phyloP scores from a whole-genome alignment of 768 basidiomycete genomes.

The Leucosporidium scottii region DNA sequence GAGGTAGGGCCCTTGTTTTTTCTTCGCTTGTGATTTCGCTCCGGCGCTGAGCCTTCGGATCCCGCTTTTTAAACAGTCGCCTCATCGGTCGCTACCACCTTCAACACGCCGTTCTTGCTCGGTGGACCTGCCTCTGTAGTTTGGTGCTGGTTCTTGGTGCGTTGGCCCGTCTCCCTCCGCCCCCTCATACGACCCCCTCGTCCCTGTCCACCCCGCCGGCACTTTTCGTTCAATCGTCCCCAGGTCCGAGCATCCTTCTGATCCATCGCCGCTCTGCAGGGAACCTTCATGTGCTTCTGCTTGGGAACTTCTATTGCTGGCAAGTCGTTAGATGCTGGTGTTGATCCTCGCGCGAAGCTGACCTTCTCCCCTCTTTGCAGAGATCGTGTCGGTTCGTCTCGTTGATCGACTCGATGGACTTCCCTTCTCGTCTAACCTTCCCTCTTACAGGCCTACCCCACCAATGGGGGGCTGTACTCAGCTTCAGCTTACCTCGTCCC shows the following conservation, averaged over 20 bases:
- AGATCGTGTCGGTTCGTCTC: slow-evolving; percentile 41
- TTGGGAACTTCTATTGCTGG: slow-evolving; percentile 32
- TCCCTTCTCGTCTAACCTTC: no score
- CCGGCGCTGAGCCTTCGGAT: no score
- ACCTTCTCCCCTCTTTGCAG: no score
- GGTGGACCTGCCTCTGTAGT: slow-evolving; percentile 45
- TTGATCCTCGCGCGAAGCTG: no score
- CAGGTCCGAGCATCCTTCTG: no score
- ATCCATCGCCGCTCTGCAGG: neutral
- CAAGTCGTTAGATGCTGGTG: no score
- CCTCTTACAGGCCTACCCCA: slow-evolving; percentile 42
- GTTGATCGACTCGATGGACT: no score
- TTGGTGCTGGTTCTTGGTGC: slow-evolving; percentile 45
- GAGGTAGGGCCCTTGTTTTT: neutral
- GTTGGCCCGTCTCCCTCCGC: slow-evolving; percentile 28
- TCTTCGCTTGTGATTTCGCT: neutral
- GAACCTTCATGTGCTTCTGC: slow-evolving; percentile 33
- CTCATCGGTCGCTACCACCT: slow-evolving; percentile 43
- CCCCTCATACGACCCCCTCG: no score
- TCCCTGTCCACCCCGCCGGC: no score
- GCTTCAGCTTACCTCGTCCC: slow-evolving; percentile 46
- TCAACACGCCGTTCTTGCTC: slow-evolving; percentile 44
- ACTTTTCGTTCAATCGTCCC: no score
- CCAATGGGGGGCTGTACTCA: slow-evolving; percentile 47
- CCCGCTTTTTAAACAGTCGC: slow-evolving; percentile 31